phyloP scores from a whole-genome alignment of 1,284 basidiomycete species.

The Binderoboletus segoi region DNA sequence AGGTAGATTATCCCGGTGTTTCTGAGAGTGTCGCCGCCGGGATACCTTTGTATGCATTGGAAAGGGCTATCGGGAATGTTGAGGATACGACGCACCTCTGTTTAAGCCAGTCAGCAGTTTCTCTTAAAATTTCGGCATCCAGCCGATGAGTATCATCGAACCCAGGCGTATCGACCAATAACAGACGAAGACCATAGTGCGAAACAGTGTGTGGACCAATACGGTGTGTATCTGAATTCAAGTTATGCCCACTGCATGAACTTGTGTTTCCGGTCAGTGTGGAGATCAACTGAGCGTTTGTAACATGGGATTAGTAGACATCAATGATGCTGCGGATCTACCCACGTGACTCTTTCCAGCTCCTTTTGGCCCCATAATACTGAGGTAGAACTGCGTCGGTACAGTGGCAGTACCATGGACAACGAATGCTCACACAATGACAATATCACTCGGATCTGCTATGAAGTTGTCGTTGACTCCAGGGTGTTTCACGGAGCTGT shows the following conservation, averaged over 20 bases:
- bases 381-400: background rate
- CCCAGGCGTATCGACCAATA: constrained; percentile 33
- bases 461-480: constrained; percentile 18
- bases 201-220: constrained; percentile 6
- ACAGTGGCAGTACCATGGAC: background rate
- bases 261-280: constrained; percentile 5
- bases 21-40: constrained; percentile 3
- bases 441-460: background rate
- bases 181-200: background rate
- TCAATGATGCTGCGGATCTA: background rate
- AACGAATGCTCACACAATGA: constrained; percentile 15
- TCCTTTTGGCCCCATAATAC: constrained; percentile 25
- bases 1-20: constrained; percentile 50
- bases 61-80: too few relatives aligned
- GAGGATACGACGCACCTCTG: constrained; percentile 17
- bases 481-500: too few relatives aligned
- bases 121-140: constrained; percentile 28
- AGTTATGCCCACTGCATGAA: background rate
- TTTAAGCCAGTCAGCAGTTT: constrained; percentile 29
- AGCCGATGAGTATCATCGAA: constrained; percentile 28
- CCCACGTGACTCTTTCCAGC: constrained; percentile 28
- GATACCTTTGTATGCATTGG: constrained; percentile 13
- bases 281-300: constrained; percentile 21
- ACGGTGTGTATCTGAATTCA: constrained; percentile 16
- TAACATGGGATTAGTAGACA: background rate